phyloP scores from a whole-genome alignment of 139 green algal genomes.

The Auxenochlorella pyrenoidosa region DNA sequence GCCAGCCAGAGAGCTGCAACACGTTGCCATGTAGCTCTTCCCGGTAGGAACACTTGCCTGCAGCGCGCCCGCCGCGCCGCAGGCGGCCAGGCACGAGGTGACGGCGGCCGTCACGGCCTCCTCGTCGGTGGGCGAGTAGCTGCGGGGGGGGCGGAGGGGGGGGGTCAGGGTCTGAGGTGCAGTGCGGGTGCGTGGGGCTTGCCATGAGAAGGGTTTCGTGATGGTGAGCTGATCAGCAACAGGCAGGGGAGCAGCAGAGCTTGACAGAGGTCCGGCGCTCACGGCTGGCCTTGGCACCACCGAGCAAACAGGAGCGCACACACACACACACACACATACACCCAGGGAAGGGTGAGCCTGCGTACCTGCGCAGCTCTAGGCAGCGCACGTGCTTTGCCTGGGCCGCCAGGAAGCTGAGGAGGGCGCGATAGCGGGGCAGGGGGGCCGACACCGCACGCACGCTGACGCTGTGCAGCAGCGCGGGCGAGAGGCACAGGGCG shows the following conservation, averaged over 20 bases:
- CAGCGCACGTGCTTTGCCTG: background rate
- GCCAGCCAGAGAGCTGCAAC: too few species aligned
- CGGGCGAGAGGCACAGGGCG: background rate
- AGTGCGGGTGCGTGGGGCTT: background rate
- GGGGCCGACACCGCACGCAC: background rate
- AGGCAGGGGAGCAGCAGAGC: background rate
- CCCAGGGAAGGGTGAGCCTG: too few species aligned
- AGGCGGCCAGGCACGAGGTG: slow-evolving; percentile 1
- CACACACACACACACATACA: background rate
- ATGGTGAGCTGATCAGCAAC: background rate
- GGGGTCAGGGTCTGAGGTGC: too few species aligned
- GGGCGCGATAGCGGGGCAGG: background rate
- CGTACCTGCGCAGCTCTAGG: background rate
- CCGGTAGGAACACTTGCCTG: too few species aligned
- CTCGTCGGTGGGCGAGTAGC: background rate
- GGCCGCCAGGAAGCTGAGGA: background rate
- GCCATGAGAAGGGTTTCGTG: too few species aligned
- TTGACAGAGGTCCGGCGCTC: too few species aligned
- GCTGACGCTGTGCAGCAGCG: background rate
- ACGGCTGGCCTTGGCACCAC: too few species aligned
- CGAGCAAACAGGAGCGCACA: too few species aligned
- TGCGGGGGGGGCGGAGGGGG: too few species aligned
- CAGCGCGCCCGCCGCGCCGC: background rate
- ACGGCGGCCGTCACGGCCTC: background rate
- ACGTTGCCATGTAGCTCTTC: too few species aligned